Percentiles rank a stretch among this genome's conserved stretches.
phyloP scores from a whole-genome alignment of 2,329 filamentous ascomycete species.

The Aspergillus quadricinctus region DNA sequence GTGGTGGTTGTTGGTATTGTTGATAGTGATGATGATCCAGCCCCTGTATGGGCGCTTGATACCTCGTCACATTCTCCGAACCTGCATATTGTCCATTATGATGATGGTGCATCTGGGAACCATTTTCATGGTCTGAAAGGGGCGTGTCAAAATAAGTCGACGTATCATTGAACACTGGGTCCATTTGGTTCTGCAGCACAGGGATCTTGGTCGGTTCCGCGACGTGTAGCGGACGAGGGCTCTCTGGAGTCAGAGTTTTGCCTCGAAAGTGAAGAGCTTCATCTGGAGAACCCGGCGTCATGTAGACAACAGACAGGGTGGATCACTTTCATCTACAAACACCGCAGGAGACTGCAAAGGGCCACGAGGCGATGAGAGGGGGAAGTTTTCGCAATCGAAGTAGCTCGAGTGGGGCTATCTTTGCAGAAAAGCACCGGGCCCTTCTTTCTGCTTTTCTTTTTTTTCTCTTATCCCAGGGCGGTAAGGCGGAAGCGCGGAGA shows the following conservation, averaged over 20 bases:
- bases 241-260: conserved; percentile 64
- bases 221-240: conserved; percentile 65
- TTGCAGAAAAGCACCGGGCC: conserved; percentile 22
- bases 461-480: conserved; percentile 7
- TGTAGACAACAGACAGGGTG: conserved; percentile 41
- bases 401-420: conserved; percentile 38
- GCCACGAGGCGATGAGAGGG: conserved; percentile 9
- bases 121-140: conserved; percentile 19
- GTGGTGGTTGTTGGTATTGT: not conserved
- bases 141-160: conserved; percentile 54
- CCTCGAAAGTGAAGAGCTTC: conserved; percentile 57
- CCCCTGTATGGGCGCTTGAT: conserved; percentile 12
- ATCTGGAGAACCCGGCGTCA: conserved; percentile 50
- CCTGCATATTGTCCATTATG: conserved; percentile 12
- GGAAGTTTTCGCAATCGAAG: conserved; percentile 29
- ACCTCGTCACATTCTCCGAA: conserved; percentile 9
- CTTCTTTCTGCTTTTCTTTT: conserved; percentile 2
- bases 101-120: conserved; percentile 9
- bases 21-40: conserved; percentile 13
- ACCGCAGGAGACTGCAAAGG: conserved; percentile 6
- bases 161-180: conserved; percentile 66
- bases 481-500: conserved; percentile 11
- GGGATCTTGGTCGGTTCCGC: conserved; percentile 66
- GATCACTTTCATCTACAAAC: conserved; percentile 39
- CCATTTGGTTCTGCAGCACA: conserved; percentile 67